Evolutionary conservation across 2,329 filamentous ascomycete species (phyloP).

Genomic region (Ascosphaera acerosa): DNA sequence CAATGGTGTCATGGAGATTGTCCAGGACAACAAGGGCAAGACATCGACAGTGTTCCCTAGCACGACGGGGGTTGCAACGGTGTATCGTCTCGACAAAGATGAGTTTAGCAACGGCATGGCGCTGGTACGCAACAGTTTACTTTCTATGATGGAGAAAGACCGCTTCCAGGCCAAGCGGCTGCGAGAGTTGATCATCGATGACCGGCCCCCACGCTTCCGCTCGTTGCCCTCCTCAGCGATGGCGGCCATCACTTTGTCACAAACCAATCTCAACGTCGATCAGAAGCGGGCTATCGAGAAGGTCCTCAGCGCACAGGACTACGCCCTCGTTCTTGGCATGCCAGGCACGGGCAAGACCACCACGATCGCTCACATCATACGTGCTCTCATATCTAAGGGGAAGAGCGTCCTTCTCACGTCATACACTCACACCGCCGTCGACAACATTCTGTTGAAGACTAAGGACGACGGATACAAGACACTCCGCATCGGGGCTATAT

Average conservation of each 20-base stretch:
- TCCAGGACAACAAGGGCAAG: background rate
- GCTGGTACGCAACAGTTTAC: constrained; percentile 73
- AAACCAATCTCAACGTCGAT: constrained; percentile 56
- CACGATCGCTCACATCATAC: constrained; percentile 92
- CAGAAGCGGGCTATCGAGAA: constrained; percentile 72
- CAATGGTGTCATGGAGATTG: constrained; percentile 69
- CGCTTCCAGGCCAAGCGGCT: constrained; percentile 45
- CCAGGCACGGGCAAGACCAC: constrained; percentile 96
- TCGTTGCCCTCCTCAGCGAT: constrained; percentile 31
- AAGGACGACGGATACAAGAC: constrained; percentile 52
- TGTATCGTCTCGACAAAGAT: constrained; percentile 83
- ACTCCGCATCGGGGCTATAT: constrained; percentile 57
- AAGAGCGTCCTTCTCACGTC: constrained; percentile 87
- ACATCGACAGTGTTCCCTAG: constrained; percentile 8
- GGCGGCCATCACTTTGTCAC: constrained; percentile 26
- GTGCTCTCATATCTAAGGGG: constrained; percentile 60
- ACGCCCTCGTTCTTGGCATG: constrained; percentile 94
- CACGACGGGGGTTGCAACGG: constrained; percentile 25
- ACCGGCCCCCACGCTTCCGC: constrained; percentile 49
- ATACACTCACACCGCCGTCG: constrained; percentile 91
- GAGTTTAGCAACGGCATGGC: constrained; percentile 98
- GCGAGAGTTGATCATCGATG: constrained; percentile 56
- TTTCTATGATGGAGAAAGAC: constrained; percentile 70
- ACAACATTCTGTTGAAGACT: constrained; percentile 91
- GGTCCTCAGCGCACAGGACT: constrained; percentile 87